These are phyloP conservation scores for Pleurotus pulmonarius DNA, from an alignment of 768 basidiomycete genomes.

Conservation along the genomic window DNA sequence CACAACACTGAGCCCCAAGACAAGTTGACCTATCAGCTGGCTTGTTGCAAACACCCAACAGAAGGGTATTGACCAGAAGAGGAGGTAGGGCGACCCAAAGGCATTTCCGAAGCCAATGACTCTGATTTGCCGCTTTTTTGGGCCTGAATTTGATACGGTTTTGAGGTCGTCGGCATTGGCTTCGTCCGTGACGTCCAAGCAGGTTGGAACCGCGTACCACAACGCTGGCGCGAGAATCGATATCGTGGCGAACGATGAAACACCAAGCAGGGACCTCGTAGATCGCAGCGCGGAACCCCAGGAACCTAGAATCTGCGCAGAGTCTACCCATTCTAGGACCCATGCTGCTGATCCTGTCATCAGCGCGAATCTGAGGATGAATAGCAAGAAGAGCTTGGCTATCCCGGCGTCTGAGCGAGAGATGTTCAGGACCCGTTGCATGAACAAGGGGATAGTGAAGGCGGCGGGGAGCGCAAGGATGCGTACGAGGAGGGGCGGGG, in stretches of 20 bases:
- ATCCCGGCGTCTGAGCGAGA: slow-evolving; percentile 75
- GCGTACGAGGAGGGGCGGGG: slow-evolving; percentile 60
- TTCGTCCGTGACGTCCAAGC: slow-evolving; percentile 56
- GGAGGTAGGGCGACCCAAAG: slow-evolving; percentile 82
- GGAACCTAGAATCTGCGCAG: slow-evolving; percentile 42
- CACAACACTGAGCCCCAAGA: slow-evolving; percentile 58
- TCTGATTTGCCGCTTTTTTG: slow-evolving; percentile 31
- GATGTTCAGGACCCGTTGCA: slow-evolving; percentile 55
- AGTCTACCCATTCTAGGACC: slow-evolving; percentile 79
- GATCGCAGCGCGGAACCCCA: slow-evolving; percentile 43
- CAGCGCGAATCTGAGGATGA: slow-evolving; percentile 56
- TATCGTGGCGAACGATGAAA: slow-evolving; percentile 48
- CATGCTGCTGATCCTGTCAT: slow-evolving; percentile 64
- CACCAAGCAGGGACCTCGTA: slow-evolving; percentile 58
- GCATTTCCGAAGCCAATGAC: slow-evolving; percentile 88
- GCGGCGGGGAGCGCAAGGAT: slow-evolving; percentile 55
- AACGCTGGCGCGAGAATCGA: slow-evolving; percentile 50
- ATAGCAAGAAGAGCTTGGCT: slow-evolving; percentile 58
- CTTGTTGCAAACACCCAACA: slow-evolving; percentile 58
- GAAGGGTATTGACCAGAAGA: slow-evolving; percentile 74
- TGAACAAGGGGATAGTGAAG: slow-evolving; percentile 47
- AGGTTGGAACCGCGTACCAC: slow-evolving; percentile 75
- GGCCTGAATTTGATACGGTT: slow-evolving; percentile 9
- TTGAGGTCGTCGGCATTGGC: slow-evolving; percentile 12
- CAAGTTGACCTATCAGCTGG: slow-evolving; percentile 82